Percentiles rank a stretch among this genome's conserved stretches.
Evolutionary conservation across 371 early-diverging fungal species (phyloP).

Genomic region (Apophysomyces trapeziformis): DNA sequence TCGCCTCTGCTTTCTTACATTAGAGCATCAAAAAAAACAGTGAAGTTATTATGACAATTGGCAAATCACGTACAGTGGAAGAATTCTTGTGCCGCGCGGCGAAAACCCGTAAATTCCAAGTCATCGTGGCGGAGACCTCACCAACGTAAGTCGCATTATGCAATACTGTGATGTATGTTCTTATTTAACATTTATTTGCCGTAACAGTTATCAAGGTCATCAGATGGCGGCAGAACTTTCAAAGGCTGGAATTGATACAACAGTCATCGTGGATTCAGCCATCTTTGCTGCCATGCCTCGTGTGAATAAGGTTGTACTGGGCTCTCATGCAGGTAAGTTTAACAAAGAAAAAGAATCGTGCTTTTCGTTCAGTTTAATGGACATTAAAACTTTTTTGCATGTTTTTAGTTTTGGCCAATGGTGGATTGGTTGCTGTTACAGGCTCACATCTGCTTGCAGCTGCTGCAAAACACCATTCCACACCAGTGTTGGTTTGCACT

Average conservation of each 20-base stretch:
- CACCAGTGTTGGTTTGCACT: conserved; percentile 86
- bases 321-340: conserved; percentile 82
- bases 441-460: conserved; percentile 87
- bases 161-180: not conserved
- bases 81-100: conserved; percentile 88
- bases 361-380: no score
- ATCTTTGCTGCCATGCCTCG: conserved; percentile 97
- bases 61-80: conserved; percentile 86
- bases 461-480: conserved; percentile 91
- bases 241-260: conserved; percentile 87
- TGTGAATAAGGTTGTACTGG: conserved; percentile 96
- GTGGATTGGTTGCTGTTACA: conserved; percentile 84
- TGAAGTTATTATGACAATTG: conserved; percentile 95
- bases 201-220: conserved; percentile 76
- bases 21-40: conserved; percentile 39
- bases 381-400: not conserved
- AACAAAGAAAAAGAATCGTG: not conserved
- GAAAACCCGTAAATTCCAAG: conserved; percentile 87
- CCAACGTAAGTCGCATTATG: conserved; percentile 65
- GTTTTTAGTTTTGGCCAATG: conserved; percentile 86
- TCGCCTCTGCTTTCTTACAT: not conserved
- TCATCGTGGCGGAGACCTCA: conserved; percentile 91
- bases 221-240: conserved; percentile 81
- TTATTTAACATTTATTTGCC: conserved; percentile 2
- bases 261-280: conserved; percentile 91